These are phyloP conservation scores for Mimosa bimucronata DNA, from an alignment of 306 rosid species.

Conservation along the genomic window DNA sequence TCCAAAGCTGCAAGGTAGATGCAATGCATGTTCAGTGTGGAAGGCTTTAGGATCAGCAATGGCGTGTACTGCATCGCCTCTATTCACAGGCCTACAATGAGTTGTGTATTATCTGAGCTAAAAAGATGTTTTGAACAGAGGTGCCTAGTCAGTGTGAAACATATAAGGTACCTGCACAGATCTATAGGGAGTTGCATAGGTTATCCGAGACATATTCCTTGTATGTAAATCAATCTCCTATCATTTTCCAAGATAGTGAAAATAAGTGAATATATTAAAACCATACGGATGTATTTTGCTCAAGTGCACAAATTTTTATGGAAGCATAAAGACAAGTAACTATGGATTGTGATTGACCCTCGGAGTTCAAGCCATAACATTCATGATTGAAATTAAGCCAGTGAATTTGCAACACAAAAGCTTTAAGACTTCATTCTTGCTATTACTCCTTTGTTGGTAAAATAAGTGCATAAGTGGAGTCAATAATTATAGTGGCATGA, in stretches of 20 bases:
- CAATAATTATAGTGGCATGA: too few relatives aligned
- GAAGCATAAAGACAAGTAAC: not conserved
- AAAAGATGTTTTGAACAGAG: conserved; percentile 50
- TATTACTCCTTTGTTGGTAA: too few relatives aligned
- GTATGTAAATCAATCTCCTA: conserved; percentile 41
- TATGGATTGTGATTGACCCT: not conserved
- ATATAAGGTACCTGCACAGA: conserved; percentile 25
- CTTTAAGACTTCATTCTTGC: too few relatives aligned
- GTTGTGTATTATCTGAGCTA: conserved; percentile 52
- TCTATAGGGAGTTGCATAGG: conserved; percentile 29
- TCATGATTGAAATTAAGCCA: too few relatives aligned
- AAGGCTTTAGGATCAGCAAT: conserved; percentile 58
- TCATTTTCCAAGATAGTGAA: conserved; percentile 41
- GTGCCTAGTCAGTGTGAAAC: conserved; percentile 38
- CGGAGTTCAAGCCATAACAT: too few relatives aligned
- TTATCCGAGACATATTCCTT: conserved; percentile 47
- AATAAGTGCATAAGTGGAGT: too few relatives aligned
- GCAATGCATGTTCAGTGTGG: conserved; percentile 38
- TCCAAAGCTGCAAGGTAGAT: conserved; percentile 51
- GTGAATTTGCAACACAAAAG: too few relatives aligned
- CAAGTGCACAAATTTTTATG: not conserved
- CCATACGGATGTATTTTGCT: not conserved
- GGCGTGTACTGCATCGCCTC: conserved; percentile 55
- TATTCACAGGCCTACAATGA: conserved; percentile 58
- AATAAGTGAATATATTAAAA: not conserved